Evolutionary conservation across 2,329 filamentous ascomycete species (phyloP).

Genomic region (Paramyrothecium roridum): DNA sequence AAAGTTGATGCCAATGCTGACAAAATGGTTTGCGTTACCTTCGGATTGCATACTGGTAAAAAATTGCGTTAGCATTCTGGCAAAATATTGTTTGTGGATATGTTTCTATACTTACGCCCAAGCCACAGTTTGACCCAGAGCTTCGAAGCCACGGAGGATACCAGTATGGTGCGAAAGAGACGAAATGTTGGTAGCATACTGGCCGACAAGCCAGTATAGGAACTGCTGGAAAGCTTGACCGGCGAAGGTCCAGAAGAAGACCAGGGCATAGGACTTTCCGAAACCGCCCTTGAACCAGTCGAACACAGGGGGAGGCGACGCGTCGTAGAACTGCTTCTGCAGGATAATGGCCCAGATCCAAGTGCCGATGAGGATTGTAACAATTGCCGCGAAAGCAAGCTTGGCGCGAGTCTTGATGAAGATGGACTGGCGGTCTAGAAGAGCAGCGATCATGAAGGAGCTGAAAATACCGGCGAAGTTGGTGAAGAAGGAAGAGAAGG

Average conservation of each 20-base stretch:
- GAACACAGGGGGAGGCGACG: slow-evolving; percentile 6
- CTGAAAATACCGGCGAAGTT: slow-evolving; percentile 7
- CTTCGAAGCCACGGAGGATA: slow-evolving; percentile 3
- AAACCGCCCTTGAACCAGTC: slow-evolving; percentile 15
- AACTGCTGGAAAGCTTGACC: slow-evolving; percentile 12
- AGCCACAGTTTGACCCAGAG: slow-evolving; percentile 4
- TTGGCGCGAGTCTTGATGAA: slow-evolving; percentile 33
- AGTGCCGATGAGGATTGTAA: slow-evolving; percentile 5
- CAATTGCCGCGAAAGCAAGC: slow-evolving; percentile 8
- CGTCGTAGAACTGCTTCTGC: slow-evolving; percentile 12
- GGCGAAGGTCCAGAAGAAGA: slow-evolving; percentile 16
- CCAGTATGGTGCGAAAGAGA: slow-evolving; percentile 4
- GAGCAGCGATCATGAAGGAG: slow-evolving; percentile 4
- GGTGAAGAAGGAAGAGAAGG: slow-evolving; percentile 7
- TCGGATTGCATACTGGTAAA: slow-evolving; percentile 3
- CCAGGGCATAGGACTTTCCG: slow-evolving; percentile 10
- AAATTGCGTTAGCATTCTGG: background rate
- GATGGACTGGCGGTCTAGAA: slow-evolving; percentile 12
- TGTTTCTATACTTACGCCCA: slow-evolving; percentile 3
- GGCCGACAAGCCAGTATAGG: slow-evolving; percentile 8
- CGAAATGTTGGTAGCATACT: slow-evolving; percentile 4
- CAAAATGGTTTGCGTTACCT: slow-evolving; percentile 4
- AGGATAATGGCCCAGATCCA: slow-evolving; percentile 14
- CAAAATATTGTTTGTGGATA: background rate
- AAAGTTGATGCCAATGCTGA: slow-evolving; percentile 5